A percentile compares a stretch with the other conserved stretches of the same genome.
phyloP scores from a whole-genome alignment of 2,329 filamentous ascomycete genomes.

The Arthroderma uncinatum region DNA sequence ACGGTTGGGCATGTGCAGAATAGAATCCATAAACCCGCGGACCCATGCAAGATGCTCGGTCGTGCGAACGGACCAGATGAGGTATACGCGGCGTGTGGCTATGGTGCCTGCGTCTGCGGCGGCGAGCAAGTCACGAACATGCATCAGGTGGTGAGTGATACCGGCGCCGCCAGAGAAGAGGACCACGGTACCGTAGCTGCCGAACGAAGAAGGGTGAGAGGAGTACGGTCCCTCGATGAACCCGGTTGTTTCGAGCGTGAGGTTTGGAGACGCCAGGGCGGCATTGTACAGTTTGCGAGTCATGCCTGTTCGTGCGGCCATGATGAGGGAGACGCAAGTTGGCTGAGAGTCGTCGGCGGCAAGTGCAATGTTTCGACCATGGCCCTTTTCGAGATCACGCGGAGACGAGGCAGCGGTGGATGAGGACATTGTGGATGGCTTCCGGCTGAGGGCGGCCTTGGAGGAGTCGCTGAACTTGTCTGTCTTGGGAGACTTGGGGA shows the following conservation, averaged over 20 bases:
- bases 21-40: slow-evolving; percentile 54
- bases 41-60: slow-evolving; percentile 53
- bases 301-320: slow-evolving; percentile 52
- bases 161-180: slow-evolving; percentile 56
- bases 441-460: neutral
- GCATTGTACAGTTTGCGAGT: slow-evolving; percentile 50
- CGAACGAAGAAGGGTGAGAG: slow-evolving; percentile 45
- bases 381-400: slow-evolving; percentile 24
- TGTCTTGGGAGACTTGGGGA: slow-evolving; percentile 13
- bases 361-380: slow-evolving; percentile 16
- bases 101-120: slow-evolving; percentile 43
- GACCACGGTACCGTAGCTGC: slow-evolving; percentile 53
- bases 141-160: slow-evolving; percentile 55
- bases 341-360: slow-evolving; percentile 16
- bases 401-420: slow-evolving; percentile 11
- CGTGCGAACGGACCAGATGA: slow-evolving; percentile 53
- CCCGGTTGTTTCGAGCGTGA: slow-evolving; percentile 43
- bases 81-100: slow-evolving; percentile 48
- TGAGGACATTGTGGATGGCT: neutral
- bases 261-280: slow-evolving; percentile 40
- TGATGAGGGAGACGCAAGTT: slow-evolving; percentile 45
- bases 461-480: neutral
- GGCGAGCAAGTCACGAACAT: slow-evolving; percentile 47
- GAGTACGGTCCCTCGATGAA: slow-evolving; percentile 55
- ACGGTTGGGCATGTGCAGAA: slow-evolving; percentile 48